These are phyloP conservation scores for Logfia minima DNA, from an alignment of 129 eudicot genomes.

Conservation along the genomic window DNA sequence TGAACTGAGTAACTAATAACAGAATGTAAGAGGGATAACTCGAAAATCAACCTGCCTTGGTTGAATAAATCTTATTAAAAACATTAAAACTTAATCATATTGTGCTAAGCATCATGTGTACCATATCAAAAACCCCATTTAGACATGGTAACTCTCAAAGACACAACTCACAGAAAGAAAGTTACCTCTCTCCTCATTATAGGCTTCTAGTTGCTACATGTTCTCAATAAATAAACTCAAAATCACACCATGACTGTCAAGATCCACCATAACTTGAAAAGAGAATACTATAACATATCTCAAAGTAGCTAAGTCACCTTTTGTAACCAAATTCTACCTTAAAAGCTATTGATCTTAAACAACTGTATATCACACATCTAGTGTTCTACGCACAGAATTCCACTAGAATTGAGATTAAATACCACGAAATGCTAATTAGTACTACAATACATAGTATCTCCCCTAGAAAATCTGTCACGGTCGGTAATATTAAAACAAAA, in stretches of 20 bases:
- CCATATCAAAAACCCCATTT: background rate
- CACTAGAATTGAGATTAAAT: slow-evolving; percentile 1
- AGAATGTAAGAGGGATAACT: no score
- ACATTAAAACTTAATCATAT: slow-evolving; percentile 4
- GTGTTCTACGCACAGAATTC: background rate
- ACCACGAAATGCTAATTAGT: slow-evolving; percentile 19
- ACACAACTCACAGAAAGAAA: no score
- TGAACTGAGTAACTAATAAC: no score
- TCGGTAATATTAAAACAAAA: background rate
- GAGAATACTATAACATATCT: background rate
- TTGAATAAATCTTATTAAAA: slow-evolving; percentile 3
- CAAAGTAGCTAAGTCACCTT: background rate
- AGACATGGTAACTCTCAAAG: background rate
- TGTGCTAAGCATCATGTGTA: background rate
- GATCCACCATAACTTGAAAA: slow-evolving; percentile 11
- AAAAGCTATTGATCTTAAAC: slow-evolving; percentile 16
- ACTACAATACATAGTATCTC: background rate
- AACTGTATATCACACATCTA: slow-evolving; percentile 8
- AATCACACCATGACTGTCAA: background rate
- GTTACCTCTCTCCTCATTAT: no score
- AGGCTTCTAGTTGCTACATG: background rate
- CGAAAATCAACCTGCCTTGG: no score
- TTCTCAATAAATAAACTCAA: background rate
- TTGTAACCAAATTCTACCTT: slow-evolving; percentile 13
- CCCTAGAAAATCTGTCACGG: background rate